Base-by-base conservation (phyloP, 768 basidiomycete genomes). In the Amanita rubescens region DNA sequence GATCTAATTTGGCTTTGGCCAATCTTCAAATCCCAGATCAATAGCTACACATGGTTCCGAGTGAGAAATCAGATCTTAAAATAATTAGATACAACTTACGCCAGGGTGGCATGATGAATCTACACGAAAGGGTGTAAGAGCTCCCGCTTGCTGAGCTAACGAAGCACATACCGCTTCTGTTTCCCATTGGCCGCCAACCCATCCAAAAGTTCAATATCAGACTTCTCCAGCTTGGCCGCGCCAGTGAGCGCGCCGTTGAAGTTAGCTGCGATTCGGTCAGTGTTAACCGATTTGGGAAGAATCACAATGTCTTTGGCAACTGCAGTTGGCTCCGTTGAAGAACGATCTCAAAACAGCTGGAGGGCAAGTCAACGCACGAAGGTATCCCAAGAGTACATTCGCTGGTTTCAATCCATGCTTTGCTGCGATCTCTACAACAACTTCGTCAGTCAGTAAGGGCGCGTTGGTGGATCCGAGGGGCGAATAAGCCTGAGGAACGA, bases 261-360 rank as follows among this genome's bases (percentile, higher is more conserved):
- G 64, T 86, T 87, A 2, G 77, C 67, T 17, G 73, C 69, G 65
- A 92, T 88, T 51, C 90, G 81, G 32, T 75, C 64, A 25, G 80
- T 77, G 1, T 78, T 92, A 34, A 92, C 85, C 5, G 87, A 89
- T 69, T 91, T 92, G 1, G 90, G 81, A 33, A 94, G 76, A 25
- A 77, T 73, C 34, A 88, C 75, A 39, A 82, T 71, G 34, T 75
- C 80, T 62, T 87, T 85, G 11, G 76, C 73, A 49, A 87, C 84
- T 84, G 60, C 17, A 49, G 2, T 1, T 35, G 59, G 55, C 12
- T 51, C 50, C 50, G 11, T 33, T 51, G n/a, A 20, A 17, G 24
- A 27, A 27, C 10, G 20, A 27, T 39, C 22, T 37, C 27, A 57
- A 39, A 49, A 38, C 37, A 44, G n/a, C 48, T n/a, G 32, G 37